Percentiles rank a stretch among this genome's conserved stretches.
Evolutionary conservation across 208 protist genomes (phyloP).

Genomic region (Herpetomonas muscarum): DNA sequence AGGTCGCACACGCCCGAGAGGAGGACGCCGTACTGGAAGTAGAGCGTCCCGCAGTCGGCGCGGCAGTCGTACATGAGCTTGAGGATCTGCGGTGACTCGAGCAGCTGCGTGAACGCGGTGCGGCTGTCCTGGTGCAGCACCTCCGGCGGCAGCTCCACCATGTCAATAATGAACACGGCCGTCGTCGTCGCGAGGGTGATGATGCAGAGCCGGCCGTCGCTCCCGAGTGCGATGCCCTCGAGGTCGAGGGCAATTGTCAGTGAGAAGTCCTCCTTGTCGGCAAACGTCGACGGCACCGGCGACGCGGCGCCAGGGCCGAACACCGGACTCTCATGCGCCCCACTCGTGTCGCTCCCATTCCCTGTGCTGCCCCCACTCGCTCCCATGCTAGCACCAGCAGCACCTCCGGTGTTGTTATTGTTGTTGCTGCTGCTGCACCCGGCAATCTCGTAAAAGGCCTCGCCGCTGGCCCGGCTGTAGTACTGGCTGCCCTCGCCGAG

Average conservation of each 20-base stretch:
- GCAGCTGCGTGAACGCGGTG: constrained; percentile 19
- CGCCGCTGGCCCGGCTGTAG: too few relatives aligned
- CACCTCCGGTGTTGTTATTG: not conserved
- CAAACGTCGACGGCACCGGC: not conserved
- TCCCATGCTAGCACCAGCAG: too few relatives aligned
- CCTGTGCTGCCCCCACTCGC: too few relatives aligned
- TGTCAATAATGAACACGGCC: constrained; percentile 52
- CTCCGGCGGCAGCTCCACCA: constrained; percentile 33
- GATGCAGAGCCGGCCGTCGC: constrained; percentile 43
- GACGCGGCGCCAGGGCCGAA: not conserved
- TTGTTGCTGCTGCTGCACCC: not conserved
- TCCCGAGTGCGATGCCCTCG: constrained; percentile 41
- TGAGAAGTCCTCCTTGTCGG: constrained; percentile 11
- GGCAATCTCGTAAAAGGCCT: too few relatives aligned
- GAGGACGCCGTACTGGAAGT: constrained; percentile 43
- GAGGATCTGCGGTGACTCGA: constrained; percentile 29
- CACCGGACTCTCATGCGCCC: too few relatives aligned
- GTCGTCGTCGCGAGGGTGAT: constrained; percentile 54
- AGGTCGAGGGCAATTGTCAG: constrained; percentile 45
- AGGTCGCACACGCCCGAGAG: constrained; percentile 50
- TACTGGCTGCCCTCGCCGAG: not conserved
- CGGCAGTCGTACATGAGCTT: constrained; percentile 77
- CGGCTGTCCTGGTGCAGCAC: constrained; percentile 12
- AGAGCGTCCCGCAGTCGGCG: constrained; percentile 51
- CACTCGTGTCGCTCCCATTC: too few relatives aligned